phyloP scores from a whole-genome alignment of 495 filamentous ascomycete genomes.

The Talaromyces nanjingensis region DNA sequence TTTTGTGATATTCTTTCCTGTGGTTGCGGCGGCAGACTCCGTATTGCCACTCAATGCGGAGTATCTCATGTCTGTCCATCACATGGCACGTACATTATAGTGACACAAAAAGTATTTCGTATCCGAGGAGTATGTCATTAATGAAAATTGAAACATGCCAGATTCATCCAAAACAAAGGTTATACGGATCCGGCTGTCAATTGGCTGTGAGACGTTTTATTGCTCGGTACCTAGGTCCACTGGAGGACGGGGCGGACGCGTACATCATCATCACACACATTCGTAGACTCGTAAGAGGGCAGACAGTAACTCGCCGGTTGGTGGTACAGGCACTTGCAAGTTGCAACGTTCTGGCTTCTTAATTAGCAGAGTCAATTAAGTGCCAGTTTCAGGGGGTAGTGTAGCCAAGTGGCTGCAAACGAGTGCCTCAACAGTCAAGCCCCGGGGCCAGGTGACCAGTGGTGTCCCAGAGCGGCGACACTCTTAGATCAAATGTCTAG shows the following conservation, averaged over 20 bases:
- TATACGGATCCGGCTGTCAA: not conserved
- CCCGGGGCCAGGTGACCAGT: not conserved
- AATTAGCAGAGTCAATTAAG: not conserved
- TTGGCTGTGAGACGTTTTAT: not conserved
- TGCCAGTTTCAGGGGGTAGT: not conserved
- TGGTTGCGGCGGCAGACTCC: not conserved
- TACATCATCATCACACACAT: not conserved
- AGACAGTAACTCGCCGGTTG: too few relatives aligned
- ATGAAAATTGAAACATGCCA: not conserved
- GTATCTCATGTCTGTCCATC: not conserved
- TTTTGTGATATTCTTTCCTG: not conserved
- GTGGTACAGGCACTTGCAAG: not conserved
- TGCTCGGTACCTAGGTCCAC: not conserved
- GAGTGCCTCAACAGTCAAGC: not conserved
- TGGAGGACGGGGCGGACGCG: not conserved
- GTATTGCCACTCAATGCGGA: not conserved
- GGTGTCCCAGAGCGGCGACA: not conserved
- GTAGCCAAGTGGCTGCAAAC: conserved; percentile 6
- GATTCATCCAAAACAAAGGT: not conserved
- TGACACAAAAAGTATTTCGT: not conserved
- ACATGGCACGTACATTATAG: not conserved
- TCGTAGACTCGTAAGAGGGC: not conserved
- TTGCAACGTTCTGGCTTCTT: not conserved
- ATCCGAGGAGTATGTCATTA: not conserved
- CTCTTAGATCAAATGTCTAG: too few relatives aligned